These are phyloP conservation scores for Geranomyces variabilis DNA, from an alignment of 192 early-diverging fungal genomes.

Conservation along the genomic window DNA sequence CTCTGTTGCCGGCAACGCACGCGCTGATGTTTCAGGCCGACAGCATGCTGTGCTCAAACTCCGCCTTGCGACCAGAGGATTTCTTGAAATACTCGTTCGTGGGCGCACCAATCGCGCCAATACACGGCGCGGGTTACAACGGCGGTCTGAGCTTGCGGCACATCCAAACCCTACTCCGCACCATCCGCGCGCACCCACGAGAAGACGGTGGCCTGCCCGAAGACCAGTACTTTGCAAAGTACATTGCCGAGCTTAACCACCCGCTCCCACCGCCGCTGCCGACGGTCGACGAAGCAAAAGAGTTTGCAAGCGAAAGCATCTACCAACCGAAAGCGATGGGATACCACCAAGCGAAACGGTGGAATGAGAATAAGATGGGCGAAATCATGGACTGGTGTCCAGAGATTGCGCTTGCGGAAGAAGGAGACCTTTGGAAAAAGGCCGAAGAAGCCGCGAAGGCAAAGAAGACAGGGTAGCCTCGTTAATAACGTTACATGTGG, in stretches of 20 bases:
- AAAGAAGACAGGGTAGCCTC: too few relatives aligned
- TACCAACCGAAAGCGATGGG: background rate
- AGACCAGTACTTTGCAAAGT: constrained; percentile 10
- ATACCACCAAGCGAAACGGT: constrained; percentile 8
- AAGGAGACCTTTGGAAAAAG: background rate
- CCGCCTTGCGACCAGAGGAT: constrained; percentile 9
- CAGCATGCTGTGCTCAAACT: constrained; percentile 19
- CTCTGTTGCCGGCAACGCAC: background rate
- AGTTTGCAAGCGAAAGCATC: constrained; percentile 3
- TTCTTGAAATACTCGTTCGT: constrained; percentile 7
- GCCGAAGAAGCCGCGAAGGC: background rate
- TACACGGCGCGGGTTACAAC: constrained; percentile 2
- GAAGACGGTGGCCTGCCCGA: background rate
- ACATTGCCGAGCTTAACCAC: background rate
- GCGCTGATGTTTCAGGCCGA: constrained; percentile 21
- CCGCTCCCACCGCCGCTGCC: background rate
- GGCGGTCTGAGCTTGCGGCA: constrained; percentile 12
- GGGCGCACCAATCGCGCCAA: constrained; percentile 1
- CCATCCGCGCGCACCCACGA: background rate
- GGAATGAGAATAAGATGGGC: background rate
- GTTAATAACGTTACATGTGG: too few relatives aligned
- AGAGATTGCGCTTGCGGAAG: constrained; percentile 1
- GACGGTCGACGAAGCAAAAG: background rate
- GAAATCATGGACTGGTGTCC: constrained; percentile 6
- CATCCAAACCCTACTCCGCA: background rate